Base-by-base conservation (phyloP, 2,329 filamentous ascomycete genomes). In the Pyrenochaeta sp. region DNA sequence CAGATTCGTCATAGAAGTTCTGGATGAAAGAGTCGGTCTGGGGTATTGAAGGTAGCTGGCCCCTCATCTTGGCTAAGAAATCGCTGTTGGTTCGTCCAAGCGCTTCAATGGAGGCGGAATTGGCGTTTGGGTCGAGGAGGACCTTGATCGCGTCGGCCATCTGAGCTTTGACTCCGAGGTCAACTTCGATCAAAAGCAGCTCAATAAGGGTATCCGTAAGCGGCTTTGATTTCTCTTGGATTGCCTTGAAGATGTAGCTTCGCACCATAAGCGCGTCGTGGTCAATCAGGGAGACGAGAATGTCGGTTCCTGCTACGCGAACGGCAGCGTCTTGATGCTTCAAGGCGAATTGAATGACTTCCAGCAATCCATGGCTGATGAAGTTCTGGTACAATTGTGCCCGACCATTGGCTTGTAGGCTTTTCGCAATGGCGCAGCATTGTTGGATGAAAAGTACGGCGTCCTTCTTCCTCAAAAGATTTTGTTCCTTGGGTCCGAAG, bases 361-460 rank as follows among this genome's bases (percentile, higher is more conserved):
- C 83, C 45, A 97, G 84, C 6, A 99, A 82, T 7, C 94, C 94
- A 61, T 95, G 87, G 35, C 82, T 82, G 53, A 97, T 86, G 68
- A 97, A 95, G 68, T 95, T 96, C 64, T 88, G 87, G 73, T 96
- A 96, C 11, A 99, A 77, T 15, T 85, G 86, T 51, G 89, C 87
- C 48, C 94, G 84, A 6, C 85, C 86, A 18, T 87, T 88, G 2
- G 88, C 88, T 67, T 97, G 94, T 13, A 99, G 80, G 63, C 91
- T 96, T 76, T 99, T 99, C 1, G 91, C 90, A 60, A 97, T 94
- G 3, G 86, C 83, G 57, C 91, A 96, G 73, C 93, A 97, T 70
- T 97, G 92, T 70, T 97, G 92, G 47, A 99, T 94, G 71, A 99
- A 97, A 24, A 95, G 80, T 8, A 99, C 93, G 0, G 90, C 94